Evolutionary conservation across 2,329 filamentous ascomycete species (phyloP).

Genomic region (Phialophora macrospora): DNA sequence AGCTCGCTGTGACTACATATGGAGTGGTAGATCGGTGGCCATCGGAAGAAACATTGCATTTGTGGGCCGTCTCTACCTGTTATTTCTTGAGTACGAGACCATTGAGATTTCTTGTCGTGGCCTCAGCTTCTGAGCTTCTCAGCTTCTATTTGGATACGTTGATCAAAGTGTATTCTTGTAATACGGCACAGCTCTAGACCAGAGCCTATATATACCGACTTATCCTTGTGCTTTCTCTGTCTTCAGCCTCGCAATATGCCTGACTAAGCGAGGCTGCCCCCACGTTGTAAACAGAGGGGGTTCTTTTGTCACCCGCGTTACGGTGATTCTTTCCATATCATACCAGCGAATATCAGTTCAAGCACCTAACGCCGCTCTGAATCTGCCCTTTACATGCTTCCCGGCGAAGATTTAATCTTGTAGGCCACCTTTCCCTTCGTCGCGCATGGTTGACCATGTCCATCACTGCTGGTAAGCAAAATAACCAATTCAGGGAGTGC

Average conservation of each 20-base stretch:
- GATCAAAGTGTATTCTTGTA: too few species aligned
- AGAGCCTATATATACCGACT: too few species aligned
- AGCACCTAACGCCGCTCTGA: neutral
- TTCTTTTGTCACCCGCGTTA: neutral
- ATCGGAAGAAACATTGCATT: neutral
- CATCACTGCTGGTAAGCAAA: constrained; percentile 50
- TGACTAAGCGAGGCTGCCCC: neutral
- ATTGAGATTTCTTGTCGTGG: neutral
- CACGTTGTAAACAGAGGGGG: constrained; percentile 10
- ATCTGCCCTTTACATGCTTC: neutral
- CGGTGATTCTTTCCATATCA: neutral
- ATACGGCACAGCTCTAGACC: neutral
- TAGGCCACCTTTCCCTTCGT: constrained; percentile 15
- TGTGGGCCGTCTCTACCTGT: neutral
- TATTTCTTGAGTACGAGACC: neutral
- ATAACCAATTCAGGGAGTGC: neutral
- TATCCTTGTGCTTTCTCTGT: too few species aligned
- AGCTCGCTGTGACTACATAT: neutral
- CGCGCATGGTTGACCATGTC: constrained; percentile 45
- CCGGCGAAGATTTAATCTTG: too few species aligned
- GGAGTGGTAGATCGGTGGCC: neutral
- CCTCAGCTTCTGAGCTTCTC: neutral
- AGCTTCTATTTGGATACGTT: too few species aligned
- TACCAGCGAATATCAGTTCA: neutral
- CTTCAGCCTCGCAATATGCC: neutral